Percentiles rank a stretch among this genome's conserved stretches.
phyloP scores from a whole-genome alignment of 2,329 filamentous ascomycete genomes.

The Xylariomycetidae sp. region DNA sequence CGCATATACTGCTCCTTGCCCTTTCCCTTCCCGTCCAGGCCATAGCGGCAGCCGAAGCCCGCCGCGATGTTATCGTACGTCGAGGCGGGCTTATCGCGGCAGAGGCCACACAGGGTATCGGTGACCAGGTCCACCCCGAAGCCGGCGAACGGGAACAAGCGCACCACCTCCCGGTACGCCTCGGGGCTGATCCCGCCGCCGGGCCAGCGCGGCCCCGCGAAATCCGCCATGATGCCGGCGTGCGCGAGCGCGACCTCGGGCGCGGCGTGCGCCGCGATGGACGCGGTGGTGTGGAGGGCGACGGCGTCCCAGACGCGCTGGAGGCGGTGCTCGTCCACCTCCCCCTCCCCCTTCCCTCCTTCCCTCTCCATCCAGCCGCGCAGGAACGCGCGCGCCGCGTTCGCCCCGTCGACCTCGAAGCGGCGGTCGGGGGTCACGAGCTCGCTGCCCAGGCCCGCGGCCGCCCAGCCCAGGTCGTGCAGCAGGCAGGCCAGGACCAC shows the following conservation, averaged over 20 bases:
- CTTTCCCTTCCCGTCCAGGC: constrained; percentile 11
- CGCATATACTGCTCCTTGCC: constrained; percentile 11
- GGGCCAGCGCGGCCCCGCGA: constrained; percentile 4
- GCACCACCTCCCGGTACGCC: constrained; percentile 13
- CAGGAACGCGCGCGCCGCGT: constrained; percentile 10
- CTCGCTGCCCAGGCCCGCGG: constrained; percentile 1
- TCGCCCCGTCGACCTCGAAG: constrained; percentile 18
- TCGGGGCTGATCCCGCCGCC: constrained; percentile 11
- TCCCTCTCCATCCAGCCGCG: constrained; percentile 1
- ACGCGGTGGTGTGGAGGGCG: constrained; percentile 13
- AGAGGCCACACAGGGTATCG: constrained; percentile 15
- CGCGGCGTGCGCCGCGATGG: constrained; percentile 11
- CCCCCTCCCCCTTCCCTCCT: constrained; percentile 3
- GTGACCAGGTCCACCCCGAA: constrained; percentile 4
- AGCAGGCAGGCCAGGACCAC: constrained; percentile 14
- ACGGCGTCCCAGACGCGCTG: constrained; percentile 8
- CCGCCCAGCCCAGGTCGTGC: constrained; percentile 18
- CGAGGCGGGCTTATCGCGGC: constrained; percentile 12
- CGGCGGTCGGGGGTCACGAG: constrained; percentile 9
- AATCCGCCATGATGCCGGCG: constrained; percentile 13
- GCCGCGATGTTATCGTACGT: constrained; percentile 16
- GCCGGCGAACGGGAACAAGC: constrained; percentile 12
- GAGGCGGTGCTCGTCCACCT: constrained; percentile 7
- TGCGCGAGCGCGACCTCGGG: constrained; percentile 13
- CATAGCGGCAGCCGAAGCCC: constrained; percentile 12